A percentile compares a stretch with the other conserved stretches of the same genome.
phyloP scores from a whole-genome alignment of 371 early-diverging fungal genomes.

The Syncephalastrum monosporum region DNA sequence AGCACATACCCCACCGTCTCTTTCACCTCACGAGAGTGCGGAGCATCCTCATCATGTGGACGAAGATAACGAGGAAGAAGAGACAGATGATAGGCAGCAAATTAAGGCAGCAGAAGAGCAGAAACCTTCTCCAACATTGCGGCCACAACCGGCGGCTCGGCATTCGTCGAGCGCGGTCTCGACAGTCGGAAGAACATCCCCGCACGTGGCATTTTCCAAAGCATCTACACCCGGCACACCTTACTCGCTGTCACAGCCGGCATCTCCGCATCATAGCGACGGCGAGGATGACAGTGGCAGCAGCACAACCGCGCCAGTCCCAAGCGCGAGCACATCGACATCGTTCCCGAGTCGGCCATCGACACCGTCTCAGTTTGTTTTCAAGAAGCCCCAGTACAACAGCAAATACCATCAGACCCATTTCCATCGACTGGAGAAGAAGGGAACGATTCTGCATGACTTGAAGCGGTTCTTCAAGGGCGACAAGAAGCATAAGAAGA shows the following conservation, averaged over 20 bases:
- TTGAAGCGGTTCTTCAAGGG: constrained; percentile 38
- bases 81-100: background rate
- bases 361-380: constrained; percentile 31
- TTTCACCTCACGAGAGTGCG: constrained; percentile 18
- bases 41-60: too few relatives aligned
- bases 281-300: constrained; percentile 1
- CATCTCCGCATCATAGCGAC: constrained; percentile 7
- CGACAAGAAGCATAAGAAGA: background rate
- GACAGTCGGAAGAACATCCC: constrained; percentile 3
- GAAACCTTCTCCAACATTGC: background rate
- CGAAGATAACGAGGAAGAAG: constrained; percentile 9
- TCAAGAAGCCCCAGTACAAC: constrained; percentile 27
- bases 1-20: constrained; percentile 19
- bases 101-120: too few relatives aligned
- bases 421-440: constrained; percentile 25
- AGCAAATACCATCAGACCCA: constrained; percentile 27
- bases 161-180: constrained; percentile 1
- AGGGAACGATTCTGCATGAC: constrained; percentile 39
- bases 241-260: constrained; percentile 15
- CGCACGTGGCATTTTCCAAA: constrained; percentile 14
- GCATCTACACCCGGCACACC: constrained; percentile 15
- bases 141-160: background rate
- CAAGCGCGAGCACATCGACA: constrained; percentile 2
- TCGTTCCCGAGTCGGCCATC: constrained; percentile 20
- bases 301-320: constrained; percentile 1